A percentile compares a stretch with the other conserved stretches of the same genome.
Conservation (phyloP, 805 yeast species). For the Starmerella asiatica region DNA sequence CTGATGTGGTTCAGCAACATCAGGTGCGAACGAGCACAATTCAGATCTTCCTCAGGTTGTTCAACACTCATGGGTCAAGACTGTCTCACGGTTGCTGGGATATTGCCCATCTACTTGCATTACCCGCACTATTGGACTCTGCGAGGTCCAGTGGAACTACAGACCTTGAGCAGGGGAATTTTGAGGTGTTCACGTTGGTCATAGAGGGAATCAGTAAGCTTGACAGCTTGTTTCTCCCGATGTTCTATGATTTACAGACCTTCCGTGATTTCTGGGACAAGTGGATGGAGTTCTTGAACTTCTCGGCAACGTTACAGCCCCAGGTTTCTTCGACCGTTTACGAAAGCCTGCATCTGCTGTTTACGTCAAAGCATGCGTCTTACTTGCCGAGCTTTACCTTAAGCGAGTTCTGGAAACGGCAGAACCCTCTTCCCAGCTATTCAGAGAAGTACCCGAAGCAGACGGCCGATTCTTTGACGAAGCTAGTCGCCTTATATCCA, state of each 20-base stretch:
- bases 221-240: constrained; percentile 38
- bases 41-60: constrained; percentile 73
- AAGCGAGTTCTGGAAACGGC: constrained; percentile 32
- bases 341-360: constrained; percentile 37
- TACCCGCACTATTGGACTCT: constrained; percentile 30
- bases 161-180: constrained; percentile 20
- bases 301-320: constrained; percentile 33
- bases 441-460: constrained; percentile 31
- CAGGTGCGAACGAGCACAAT: constrained; percentile 84
- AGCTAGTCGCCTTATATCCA: constrained; percentile 11
- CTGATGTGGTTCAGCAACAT: constrained; percentile 45
- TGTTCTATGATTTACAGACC: constrained; percentile 24
- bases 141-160: constrained; percentile 5
- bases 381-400: constrained; percentile 14
- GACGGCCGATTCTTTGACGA: constrained; percentile 45
- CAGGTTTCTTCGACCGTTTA: constrained; percentile 46
- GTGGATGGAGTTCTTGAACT: constrained; percentile 38
- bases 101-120: constrained; percentile 48
- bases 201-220: constrained; percentile 55
- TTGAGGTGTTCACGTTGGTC: constrained; percentile 48
- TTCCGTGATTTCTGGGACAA: constrained; percentile 41
- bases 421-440: constrained; percentile 28
- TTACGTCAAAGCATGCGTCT: constrained; percentile 25
- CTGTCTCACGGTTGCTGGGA: constrained; percentile 47
- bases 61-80: constrained; percentile 52